Conservation (phyloP, 257 asterid genomes). For the Orobanche coerulescens region DNA sequence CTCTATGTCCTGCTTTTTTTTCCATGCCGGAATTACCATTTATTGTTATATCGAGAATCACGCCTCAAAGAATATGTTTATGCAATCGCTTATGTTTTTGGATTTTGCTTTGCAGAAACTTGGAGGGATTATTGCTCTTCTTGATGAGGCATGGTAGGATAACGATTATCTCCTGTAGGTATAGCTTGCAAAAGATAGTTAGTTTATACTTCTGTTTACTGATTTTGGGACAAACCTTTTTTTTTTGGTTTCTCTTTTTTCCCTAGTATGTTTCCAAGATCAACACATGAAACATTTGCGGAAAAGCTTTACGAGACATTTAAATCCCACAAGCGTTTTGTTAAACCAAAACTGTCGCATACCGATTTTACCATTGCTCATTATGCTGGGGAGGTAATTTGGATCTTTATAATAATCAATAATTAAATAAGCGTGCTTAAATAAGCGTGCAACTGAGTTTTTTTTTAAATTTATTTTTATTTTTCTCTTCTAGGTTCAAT, state of each 20-base stretch:
- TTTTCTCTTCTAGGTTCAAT: conserved; percentile 55
- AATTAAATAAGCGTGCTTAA: too few relatives aligned
- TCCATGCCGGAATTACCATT: conserved; percentile 3
- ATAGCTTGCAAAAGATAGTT: conserved; percentile 26
- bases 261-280: conserved; percentile 91
- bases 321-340: conserved; percentile 68
- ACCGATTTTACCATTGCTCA: conserved; percentile 71
- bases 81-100: conserved; percentile 17
- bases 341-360: conserved; percentile 82
- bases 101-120: conserved; percentile 80
- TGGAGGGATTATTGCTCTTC: conserved; percentile 92
- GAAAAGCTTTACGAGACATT: conserved; percentile 91
- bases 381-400: conserved; percentile 91
- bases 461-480: background rate
- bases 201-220: background rate
- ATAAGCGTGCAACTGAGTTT: background rate
- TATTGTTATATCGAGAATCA: background rate
- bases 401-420: conserved; percentile 10
- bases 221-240: conserved; percentile 19
- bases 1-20: too few relatives aligned
- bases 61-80: conserved; percentile 20
- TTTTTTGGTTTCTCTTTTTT: conserved; percentile 1
- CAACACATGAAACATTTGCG: conserved; percentile 87
- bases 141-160: conserved; percentile 90
- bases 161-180: conserved; percentile 30